phyloP scores from a whole-genome alignment of 352 stramenopile species.

The Phytophthora pini region DNA sequence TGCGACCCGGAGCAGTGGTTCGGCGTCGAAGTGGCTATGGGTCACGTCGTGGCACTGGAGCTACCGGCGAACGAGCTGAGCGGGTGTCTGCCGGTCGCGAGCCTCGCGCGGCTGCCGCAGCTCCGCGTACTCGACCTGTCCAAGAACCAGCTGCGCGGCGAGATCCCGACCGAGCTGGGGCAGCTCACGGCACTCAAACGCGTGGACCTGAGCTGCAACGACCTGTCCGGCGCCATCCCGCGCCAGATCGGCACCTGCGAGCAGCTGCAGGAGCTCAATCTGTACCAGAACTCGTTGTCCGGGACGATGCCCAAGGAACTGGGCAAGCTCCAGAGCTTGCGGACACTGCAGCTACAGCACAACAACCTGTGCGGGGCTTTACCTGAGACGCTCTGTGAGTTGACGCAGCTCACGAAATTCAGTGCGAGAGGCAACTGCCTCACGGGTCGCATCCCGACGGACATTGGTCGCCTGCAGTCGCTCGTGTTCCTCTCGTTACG shows the following conservation, averaged over 20 bases:
- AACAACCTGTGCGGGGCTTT: conserved; percentile 77
- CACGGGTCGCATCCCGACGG: conserved; percentile 58
- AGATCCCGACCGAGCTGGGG: conserved; percentile 63
- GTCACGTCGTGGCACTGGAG: conserved; percentile 80
- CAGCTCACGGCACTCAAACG: conserved; percentile 58
- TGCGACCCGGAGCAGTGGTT: conserved; percentile 83
- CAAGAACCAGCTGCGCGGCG: conserved; percentile 79
- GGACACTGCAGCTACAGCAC: conserved; percentile 83
- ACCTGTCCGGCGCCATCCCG: conserved; percentile 62
- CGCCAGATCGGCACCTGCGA: conserved; percentile 53
- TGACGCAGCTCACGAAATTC: conserved; percentile 73
- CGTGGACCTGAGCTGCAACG: conserved; percentile 86
- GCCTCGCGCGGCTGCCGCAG: conserved; percentile 64
- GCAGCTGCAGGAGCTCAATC: conserved; percentile 75
- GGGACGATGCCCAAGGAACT: conserved; percentile 64
- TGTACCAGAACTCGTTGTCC: conserved; percentile 82
- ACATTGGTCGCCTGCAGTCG: conserved; percentile 70
- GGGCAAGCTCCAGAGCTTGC: conserved; percentile 61
- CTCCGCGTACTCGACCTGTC: conserved; percentile 81
- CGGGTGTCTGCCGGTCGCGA: conserved; percentile 41
- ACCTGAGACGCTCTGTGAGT: conserved; percentile 53
- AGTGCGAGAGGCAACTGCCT: conserved; percentile 85
- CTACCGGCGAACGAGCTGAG: conserved; percentile 70
- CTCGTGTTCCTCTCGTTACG: conserved; percentile 87
- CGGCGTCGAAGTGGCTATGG: conserved; percentile 72